Evolutionary conservation across 2,329 filamentous ascomycete genomes (phyloP), one percentile per base, ranked within the genome.

Genomic region (Cladosporium phlei): DNA sequence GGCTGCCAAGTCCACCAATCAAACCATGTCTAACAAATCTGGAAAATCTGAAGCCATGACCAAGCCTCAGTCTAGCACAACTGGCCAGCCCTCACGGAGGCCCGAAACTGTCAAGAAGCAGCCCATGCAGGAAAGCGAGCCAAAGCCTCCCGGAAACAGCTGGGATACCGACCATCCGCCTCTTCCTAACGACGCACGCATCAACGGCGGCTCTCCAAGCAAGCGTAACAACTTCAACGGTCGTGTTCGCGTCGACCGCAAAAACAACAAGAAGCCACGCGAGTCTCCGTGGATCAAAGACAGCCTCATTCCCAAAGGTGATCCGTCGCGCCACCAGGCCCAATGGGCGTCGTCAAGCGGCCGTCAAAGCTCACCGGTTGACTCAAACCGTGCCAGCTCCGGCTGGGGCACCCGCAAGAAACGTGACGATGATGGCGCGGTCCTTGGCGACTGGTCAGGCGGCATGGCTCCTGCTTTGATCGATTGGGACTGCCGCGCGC

Each of bases 401-500:
- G 42, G 42, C 5, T 45, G 42, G 42, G 32, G 24, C 17, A 37
- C 22, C 9, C 24, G 24, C 32, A 45, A 7, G 30, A 44, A 44
- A 25, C 16, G 30, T 20, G 12, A 34, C 11, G 11, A 28, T 12
- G 29, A 35, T 6, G 45, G 30, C 9, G 33, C 25, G 22, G 45
- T 66, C 47, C 55, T 71, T 2, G 49, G 60, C 4, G 71, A 72
- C 47, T 77, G 69, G 68, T 63, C 71, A 40, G 72, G 72, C 10
- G 60, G 69, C 6, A 69, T 67, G 61, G 59, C 69, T 20, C 72
- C 73, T 2, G 63, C 74, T 17, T 71, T 72, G 2, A 60, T 70
- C 14, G 66, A 73, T 19, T 77, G 74, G 74, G 63, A 69, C 20
- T 56, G 52, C 8, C 65, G 61, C 19, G 55, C 58, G 3, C 54